Percentiles rank a stretch among this genome's conserved stretches.
These are phyloP conservation scores for Arthrinium phaeospermum DNA, from an alignment of 2,329 filamentous ascomycete genomes.

Conservation along the genomic window DNA sequence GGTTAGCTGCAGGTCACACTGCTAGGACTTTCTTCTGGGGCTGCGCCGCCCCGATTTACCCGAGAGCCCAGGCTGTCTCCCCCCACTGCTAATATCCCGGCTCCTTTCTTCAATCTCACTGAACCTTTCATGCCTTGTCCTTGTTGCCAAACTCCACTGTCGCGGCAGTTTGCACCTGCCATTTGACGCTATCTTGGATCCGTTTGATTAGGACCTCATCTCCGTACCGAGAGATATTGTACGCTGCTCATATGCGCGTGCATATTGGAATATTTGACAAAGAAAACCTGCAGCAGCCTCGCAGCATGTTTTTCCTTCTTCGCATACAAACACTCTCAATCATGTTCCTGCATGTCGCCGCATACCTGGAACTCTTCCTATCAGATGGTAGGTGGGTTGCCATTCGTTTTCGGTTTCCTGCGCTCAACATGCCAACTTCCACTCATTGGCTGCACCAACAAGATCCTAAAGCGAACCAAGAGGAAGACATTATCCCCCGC, in stretches of 20 bases:
- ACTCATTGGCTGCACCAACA: background rate
- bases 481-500: background rate
- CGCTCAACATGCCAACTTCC: background rate
- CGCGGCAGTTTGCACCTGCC: background rate
- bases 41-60: background rate
- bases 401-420: background rate
- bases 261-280: background rate
- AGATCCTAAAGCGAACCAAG: background rate
- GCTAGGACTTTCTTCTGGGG: background rate
- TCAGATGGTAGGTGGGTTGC: background rate
- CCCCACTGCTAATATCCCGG: conserved; percentile 5
- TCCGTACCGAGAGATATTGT: background rate
- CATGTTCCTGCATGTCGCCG: conserved; percentile 1
- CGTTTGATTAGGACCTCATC: background rate
- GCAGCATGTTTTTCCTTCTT: background rate
- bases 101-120: background rate
- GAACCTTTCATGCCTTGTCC: conserved; percentile 2
- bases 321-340: background rate
- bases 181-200: background rate
- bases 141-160: background rate
- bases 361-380: background rate
- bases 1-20: conserved; percentile 6
- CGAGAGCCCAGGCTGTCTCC: background rate
- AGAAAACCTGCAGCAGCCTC: background rate
- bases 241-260: background rate